These are phyloP conservation scores for Pythium guiyangense DNA, from an alignment of 352 stramenopile species.

Conservation along the genomic window DNA sequence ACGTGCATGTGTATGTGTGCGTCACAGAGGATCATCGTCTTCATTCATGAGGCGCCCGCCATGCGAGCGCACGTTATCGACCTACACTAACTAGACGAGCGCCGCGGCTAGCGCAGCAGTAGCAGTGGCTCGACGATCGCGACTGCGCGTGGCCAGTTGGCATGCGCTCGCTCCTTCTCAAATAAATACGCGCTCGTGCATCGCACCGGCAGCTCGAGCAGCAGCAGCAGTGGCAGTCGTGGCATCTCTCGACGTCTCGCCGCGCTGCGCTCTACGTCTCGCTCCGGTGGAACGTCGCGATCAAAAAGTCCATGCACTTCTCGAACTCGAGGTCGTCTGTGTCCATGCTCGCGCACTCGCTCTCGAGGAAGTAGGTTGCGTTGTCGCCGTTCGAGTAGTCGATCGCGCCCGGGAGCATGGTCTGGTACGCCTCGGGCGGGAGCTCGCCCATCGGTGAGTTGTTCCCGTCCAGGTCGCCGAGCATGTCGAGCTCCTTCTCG, in stretches of 20 bases:
- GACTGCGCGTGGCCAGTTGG: too few species aligned
- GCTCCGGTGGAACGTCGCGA: conserved; percentile 59
- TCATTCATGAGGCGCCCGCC: too few species aligned
- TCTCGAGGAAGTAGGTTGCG: conserved; percentile 45
- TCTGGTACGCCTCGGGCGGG: conserved; percentile 40
- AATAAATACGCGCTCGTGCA: conserved; percentile 15
- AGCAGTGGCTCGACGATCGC: too few species aligned
- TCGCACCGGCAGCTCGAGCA: background rate
- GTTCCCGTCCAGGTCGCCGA: conserved; percentile 35
- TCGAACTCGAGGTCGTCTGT: conserved; percentile 67
- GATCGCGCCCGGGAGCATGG: conserved; percentile 40
- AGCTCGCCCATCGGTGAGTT: conserved; percentile 27
- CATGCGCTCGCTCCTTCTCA: background rate
- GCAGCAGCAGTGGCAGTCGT: too few species aligned
- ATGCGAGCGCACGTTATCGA: too few species aligned
- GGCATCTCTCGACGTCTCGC: too few species aligned
- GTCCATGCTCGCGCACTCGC: conserved; percentile 28
- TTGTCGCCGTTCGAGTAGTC: conserved; percentile 41
- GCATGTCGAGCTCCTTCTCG: conserved; percentile 64
- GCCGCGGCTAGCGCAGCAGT: too few species aligned
- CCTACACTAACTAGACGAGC: too few species aligned
- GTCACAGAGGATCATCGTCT: too few species aligned
- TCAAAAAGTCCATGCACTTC: conserved; percentile 80
- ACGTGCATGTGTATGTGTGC: too few species aligned
- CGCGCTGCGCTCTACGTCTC: conserved; percentile 19